Conservation (phyloP, 768 basidiomycete genomes). For the Russula ochroleuca region DNA sequence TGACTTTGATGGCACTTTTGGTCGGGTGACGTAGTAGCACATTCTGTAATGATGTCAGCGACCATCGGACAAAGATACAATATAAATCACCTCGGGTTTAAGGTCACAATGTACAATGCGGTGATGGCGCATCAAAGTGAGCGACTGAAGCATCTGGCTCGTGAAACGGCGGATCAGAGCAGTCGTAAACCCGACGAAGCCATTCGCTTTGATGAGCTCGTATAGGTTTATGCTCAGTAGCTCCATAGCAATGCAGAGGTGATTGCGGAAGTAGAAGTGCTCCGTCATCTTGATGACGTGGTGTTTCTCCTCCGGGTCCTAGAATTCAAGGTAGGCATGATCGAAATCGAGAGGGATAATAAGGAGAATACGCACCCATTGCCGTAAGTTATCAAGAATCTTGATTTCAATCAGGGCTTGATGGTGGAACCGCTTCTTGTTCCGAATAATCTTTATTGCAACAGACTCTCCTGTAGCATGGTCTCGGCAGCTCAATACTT, state of each 20-base stretch:
- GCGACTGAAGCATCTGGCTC: slow-evolving; percentile 87
- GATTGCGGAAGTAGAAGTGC: slow-evolving; percentile 95
- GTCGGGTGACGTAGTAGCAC: slow-evolving; percentile 91
- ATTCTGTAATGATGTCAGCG: slow-evolving; percentile 52
- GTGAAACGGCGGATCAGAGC: slow-evolving; percentile 93
- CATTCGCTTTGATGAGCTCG: slow-evolving; percentile 98
- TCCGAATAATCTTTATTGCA: slow-evolving; percentile 98
- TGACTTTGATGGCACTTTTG: slow-evolving; percentile 96
- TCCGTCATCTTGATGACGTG: slow-evolving; percentile 98
- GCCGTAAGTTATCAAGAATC: slow-evolving; percentile 90
- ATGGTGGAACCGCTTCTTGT: slow-evolving; percentile 98
- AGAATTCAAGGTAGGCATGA: slow-evolving; percentile 1
- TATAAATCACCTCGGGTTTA: slow-evolving; percentile 78
- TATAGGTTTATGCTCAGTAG: slow-evolving; percentile 97
- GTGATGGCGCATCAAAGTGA: slow-evolving; percentile 93
- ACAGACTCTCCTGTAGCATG: slow-evolving; percentile 94
- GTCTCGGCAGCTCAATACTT: slow-evolving; percentile 93
- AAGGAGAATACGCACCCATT: slow-evolving; percentile 75
- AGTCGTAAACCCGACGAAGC: slow-evolving; percentile 97
- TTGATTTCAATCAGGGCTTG: slow-evolving; percentile 99
- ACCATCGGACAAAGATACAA: slow-evolving; percentile 8
- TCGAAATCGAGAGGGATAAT: neutral
- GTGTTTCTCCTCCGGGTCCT: slow-evolving; percentile 97
- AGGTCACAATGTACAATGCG: slow-evolving; percentile 98
- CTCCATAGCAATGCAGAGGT: slow-evolving; percentile 98